These are phyloP conservation scores for Rheum nobile DNA, from an alignment of 148 eudicot genomes.

Conservation along the genomic window DNA sequence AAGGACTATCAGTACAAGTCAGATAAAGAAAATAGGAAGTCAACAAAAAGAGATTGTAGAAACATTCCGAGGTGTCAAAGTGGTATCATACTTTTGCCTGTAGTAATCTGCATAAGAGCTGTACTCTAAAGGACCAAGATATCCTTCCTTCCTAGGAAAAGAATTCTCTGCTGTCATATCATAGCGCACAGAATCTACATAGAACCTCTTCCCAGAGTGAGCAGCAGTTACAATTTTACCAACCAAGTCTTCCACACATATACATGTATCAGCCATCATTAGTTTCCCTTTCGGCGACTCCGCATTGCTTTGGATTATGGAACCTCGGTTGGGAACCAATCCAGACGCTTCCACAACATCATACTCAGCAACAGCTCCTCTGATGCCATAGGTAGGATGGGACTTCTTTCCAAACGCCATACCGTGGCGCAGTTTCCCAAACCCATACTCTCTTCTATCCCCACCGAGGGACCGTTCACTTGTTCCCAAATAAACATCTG, in stretches of 20 bases:
- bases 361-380: slow-evolving; percentile 96
- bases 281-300: slow-evolving; percentile 41
- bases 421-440: slow-evolving; percentile 82
- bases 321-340: slow-evolving; percentile 54
- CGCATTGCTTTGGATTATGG: slow-evolving; percentile 10
- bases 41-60: not conserved
- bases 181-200: slow-evolving; percentile 75
- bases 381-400: slow-evolving; percentile 94
- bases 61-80: not conserved
- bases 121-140: slow-evolving; percentile 96
- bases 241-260: slow-evolving; percentile 51
- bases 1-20: not conserved
- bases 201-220: slow-evolving; percentile 98
- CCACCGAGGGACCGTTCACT: slow-evolving; percentile 94
- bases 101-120: slow-evolving; percentile 94
- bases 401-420: slow-evolving; percentile 84
- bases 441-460: slow-evolving; percentile 94
- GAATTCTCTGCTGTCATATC: slow-evolving; percentile 97
- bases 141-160: slow-evolving; percentile 97
- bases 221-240: slow-evolving; percentile 96
- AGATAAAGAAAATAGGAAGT: not conserved
- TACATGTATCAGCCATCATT: slow-evolving; percentile 74
- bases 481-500: slow-evolving; percentile 97
- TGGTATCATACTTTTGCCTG: slow-evolving; percentile 61
- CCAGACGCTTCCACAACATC: slow-evolving; percentile 94